A percentile compares a stretch with the other conserved stretches of the same genome.
Evolutionary conservation across 768 basidiomycete species (phyloP).

Genomic region (Calvatia gigantea): DNA sequence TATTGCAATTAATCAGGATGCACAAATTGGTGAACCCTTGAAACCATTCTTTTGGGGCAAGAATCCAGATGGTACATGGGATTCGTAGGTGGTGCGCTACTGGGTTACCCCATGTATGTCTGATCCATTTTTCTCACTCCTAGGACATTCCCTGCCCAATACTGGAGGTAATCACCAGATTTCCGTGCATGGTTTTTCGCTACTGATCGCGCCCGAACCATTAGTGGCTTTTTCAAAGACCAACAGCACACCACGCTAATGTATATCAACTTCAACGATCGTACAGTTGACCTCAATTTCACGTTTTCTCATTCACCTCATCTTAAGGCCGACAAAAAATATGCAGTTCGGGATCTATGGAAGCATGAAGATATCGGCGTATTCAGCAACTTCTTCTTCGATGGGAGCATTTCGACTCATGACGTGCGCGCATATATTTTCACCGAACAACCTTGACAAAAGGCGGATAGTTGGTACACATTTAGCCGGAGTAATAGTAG

Average conservation of each 20-base stretch:
- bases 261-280: conserved; percentile 28
- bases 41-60: conserved; percentile 57
- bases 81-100: conserved; percentile 17
- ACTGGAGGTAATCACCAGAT: conserved; percentile 37
- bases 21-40: conserved; percentile 42
- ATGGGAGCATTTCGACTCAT: conserved; percentile 22
- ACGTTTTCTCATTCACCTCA: conserved; percentile 26
- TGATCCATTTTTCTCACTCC: conserved; percentile 36
- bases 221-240: conserved; percentile 23
- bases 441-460: conserved; percentile 19
- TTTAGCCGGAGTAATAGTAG: no score
- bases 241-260: conserved; percentile 25
- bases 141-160: conserved; percentile 47
- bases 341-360: conserved; percentile 26
- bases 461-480: not conserved
- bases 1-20: conserved; percentile 55
- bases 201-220: not conserved
- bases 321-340: conserved; percentile 21
- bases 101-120: conserved; percentile 23
- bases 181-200: not conserved
- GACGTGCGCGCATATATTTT: conserved; percentile 26
- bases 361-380: conserved; percentile 24
- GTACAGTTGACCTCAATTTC: conserved; percentile 26
- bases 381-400: conserved; percentile 22
- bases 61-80: conserved; percentile 38